Conservation (phyloP, 140 eudicot species). For the Anethum foeniculum region DNA sequence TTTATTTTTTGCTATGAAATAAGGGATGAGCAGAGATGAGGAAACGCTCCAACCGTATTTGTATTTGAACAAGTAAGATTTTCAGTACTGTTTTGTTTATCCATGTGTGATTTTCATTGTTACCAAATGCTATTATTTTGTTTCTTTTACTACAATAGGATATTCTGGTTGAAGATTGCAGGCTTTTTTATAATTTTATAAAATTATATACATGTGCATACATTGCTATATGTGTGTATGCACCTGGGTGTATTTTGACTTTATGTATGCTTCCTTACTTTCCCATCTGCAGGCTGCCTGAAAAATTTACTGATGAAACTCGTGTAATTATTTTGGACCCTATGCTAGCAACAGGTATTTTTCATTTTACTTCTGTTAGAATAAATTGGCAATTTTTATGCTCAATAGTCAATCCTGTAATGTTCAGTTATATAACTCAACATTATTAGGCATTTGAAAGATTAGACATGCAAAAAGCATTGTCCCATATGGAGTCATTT, state of each 20-base stretch:
- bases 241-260: background rate
- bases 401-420: background rate
- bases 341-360: slow-evolving; percentile 93
- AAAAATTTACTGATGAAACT: slow-evolving; percentile 71
- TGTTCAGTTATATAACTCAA: background rate
- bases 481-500: background rate
- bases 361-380: background rate
- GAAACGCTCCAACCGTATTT: slow-evolving; percentile 86
- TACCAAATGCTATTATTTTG: background rate
- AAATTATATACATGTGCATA: background rate
- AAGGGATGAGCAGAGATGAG: slow-evolving; percentile 86
- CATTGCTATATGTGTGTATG: background rate
- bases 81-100: background rate
- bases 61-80: slow-evolving; percentile 78
- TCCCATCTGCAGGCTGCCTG: slow-evolving; percentile 58
- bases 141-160: background rate
- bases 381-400: background rate
- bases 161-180: background rate
- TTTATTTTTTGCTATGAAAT: slow-evolving; percentile 2
- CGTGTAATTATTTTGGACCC: slow-evolving; percentile 86
- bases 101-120: slow-evolving; percentile 3
- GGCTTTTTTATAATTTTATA: background rate
- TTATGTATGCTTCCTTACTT: background rate
- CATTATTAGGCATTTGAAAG: background rate
- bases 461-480: background rate